Evolutionary conservation across 2,329 filamentous ascomycete species (phyloP), one percentile per base, ranked within the genome.

Genomic region (Orbilia quercus): DNA sequence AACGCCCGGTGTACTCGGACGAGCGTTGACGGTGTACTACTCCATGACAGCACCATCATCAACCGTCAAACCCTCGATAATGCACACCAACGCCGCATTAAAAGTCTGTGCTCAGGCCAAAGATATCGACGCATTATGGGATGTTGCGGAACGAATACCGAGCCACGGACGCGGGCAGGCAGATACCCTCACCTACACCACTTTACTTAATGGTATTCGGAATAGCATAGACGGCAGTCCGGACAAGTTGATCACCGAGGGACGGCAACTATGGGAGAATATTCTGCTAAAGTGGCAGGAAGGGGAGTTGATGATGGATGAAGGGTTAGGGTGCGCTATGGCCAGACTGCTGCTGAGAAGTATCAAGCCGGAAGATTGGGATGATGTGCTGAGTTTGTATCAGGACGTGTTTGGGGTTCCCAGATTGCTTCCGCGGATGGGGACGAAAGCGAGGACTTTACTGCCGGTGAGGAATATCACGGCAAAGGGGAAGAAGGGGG

Each of bases 51-150:
- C 84, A 2, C 84, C 87, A 36, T 87, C 86, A 55, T 86, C 86
- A 0, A 83, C 84, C 6, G 83, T 96, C 55, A 84, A 88, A 75
- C 90, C 91, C 14, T 91, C 88, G 76, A 90, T 89, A 36, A 90
- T 91, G 65, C 95, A 98, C 79, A 88, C 91, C 75, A 99, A 99
- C 79, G 91, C 93, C 7, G 87, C 92, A n/a, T 83, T 99, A 47
- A 88, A 89, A 69, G 90, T 95, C 7, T 98, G 93, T 79, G 86
- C 89, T 51, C 85, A 87, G 66, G 89, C 90, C 2, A 80, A 84
- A 11, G 89, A 97, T 79, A 84, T 96, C 80, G 92, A 96, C 76
- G 86, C 89, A 14, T 82, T 98, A 76, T 96, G 95, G 84, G 85
- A 86, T 62, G 85, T 97, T 75, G 87, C 89, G 45, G 85, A 87